These are phyloP conservation scores for Globisporangium paroecandrum DNA, from an alignment of 352 stramenopile species.

Conservation along the genomic window DNA sequence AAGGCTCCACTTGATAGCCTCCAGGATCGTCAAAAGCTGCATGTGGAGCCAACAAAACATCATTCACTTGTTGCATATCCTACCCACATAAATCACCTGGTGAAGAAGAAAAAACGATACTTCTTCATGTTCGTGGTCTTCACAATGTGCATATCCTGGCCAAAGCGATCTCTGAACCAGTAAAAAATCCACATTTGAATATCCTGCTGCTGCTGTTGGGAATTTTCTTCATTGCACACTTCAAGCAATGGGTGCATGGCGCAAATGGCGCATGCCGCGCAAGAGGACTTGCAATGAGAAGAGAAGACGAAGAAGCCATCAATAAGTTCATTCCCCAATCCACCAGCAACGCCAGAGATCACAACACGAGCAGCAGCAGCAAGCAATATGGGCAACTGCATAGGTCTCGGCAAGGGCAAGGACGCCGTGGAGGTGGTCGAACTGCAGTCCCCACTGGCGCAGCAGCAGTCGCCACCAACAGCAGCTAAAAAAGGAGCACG, in stretches of 20 bases:
- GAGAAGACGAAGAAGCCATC: background rate
- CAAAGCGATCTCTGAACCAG: background rate
- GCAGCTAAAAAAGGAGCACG: constrained; percentile 4
- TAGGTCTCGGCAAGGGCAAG: constrained; percentile 22
- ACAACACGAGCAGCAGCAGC: background rate
- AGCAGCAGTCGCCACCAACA: background rate
- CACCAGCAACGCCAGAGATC: background rate
- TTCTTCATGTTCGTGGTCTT: no score
- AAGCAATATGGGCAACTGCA: constrained; percentile 55
- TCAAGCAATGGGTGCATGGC: background rate
- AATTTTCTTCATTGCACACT: background rate
- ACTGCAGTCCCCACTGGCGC: constrained; percentile 13
- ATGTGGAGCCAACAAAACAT: no score
- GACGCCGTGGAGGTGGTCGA: constrained; percentile 12
- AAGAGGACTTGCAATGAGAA: background rate
- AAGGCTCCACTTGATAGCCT: no score
- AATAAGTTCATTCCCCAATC: background rate
- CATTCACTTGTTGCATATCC: no score
- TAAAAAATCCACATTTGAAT: background rate
- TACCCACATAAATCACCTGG: no score
- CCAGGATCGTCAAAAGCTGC: no score
- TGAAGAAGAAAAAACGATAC: no score
- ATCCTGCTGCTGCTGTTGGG: background rate
- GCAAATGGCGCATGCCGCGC: background rate
- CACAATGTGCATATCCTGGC: no score